phyloP scores from a whole-genome alignment of 345 rosid genomes.

The Jatropha curcas region DNA sequence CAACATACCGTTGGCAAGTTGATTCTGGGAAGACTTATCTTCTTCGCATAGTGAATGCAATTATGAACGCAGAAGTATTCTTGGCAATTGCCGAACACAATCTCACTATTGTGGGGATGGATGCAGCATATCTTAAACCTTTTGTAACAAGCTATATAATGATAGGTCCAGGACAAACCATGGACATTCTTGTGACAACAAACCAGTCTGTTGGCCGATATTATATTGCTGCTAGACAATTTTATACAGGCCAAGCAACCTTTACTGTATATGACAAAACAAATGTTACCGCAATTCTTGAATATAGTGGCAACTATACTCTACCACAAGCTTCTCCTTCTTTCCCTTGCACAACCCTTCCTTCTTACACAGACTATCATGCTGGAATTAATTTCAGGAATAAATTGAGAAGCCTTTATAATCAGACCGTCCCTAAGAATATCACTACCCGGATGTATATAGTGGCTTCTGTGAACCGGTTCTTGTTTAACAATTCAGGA shows the following conservation, averaged over 20 bases:
- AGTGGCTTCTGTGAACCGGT: neutral
- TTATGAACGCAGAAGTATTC: conserved; percentile 28
- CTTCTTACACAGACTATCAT: conserved; percentile 15
- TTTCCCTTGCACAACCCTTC: conserved; percentile 26
- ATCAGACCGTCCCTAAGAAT: conserved; percentile 20
- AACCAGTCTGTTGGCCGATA: conserved; percentile 66
- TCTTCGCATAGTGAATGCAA: conserved; percentile 39
- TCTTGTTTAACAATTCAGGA: neutral
- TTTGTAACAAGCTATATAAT: conserved; percentile 38
- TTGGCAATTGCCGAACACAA: conserved; percentile 36
- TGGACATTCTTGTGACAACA: conserved; percentile 61
- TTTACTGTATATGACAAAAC: conserved; percentile 64
- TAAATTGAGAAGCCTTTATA: neutral
- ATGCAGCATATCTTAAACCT: conserved; percentile 36
- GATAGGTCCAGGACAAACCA: conserved; percentile 81
- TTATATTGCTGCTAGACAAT: conserved; percentile 65
- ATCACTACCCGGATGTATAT: conserved; percentile 7
- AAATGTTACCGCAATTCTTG: conserved; percentile 74
- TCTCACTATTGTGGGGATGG: conserved; percentile 37
- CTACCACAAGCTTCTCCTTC: conserved; percentile 25
- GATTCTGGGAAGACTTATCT: conserved; percentile 37
- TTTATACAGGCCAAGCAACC: neutral
- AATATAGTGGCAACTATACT: conserved; percentile 46
- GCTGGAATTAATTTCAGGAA: conserved; percentile 23
- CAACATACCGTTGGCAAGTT: conserved; percentile 30